Evolutionary conservation across 768 basidiomycete genomes (phyloP).

Genomic region (Pisolithus marmoratus): DNA sequence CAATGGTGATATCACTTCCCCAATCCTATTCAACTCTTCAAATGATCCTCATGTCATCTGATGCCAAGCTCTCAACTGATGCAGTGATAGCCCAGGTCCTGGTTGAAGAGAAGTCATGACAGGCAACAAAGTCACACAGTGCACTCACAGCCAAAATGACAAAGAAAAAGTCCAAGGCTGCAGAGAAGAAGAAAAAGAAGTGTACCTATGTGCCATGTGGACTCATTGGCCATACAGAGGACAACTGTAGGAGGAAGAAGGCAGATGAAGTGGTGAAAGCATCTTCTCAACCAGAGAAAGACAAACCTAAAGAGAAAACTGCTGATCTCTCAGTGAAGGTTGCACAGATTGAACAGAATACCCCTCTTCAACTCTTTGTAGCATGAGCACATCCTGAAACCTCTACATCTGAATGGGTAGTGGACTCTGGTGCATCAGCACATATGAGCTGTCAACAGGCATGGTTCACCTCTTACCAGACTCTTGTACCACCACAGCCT

Average conservation of each 20-base stretch:
- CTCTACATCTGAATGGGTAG: background rate
- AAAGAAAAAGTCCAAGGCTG: background rate
- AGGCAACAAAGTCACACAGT: background rate
- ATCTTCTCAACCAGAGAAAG: background rate
- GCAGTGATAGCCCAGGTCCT: background rate
- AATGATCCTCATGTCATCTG: conserved; percentile 14
- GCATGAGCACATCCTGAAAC: background rate
- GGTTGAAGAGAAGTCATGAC: background rate
- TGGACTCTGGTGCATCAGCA: conserved; percentile 1
- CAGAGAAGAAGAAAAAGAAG: background rate
- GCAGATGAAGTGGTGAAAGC: background rate
- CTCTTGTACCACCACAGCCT: background rate
- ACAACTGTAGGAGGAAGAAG: background rate
- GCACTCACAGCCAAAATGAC: background rate
- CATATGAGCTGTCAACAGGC: background rate
- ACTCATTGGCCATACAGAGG: background rate
- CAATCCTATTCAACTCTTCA: conserved; percentile 13
- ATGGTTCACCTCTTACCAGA: conserved; percentile 1
- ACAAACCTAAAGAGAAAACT: background rate
- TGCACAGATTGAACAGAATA: background rate
- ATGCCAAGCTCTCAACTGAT: background rate
- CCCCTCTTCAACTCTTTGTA: background rate
- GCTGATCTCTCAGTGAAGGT: background rate
- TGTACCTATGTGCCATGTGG: background rate
- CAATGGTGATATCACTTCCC: conserved; percentile 18